A percentile compares a stretch with the other conserved stretches of the same genome.
Evolutionary conservation across 1,139 yeast species (phyloP).

Genomic region (Candida gigantensis): DNA sequence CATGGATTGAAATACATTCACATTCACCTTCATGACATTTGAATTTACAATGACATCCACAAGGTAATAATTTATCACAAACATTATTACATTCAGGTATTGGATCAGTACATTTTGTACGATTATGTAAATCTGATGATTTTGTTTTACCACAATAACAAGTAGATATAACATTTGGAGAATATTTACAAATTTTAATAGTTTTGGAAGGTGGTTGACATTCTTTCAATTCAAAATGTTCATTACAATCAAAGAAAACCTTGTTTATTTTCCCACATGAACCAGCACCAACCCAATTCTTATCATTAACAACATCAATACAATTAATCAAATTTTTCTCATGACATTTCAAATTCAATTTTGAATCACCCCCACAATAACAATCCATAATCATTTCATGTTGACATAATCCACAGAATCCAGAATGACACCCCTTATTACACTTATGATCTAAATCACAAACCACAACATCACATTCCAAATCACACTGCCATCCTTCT

Average conservation of each 20-base stretch:
- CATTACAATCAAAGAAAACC: slow-evolving; percentile 61
- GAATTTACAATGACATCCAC: slow-evolving; percentile 74
- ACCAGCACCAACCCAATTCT: slow-evolving; percentile 63
- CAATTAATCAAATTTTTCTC: slow-evolving; percentile 41
- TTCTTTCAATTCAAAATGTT: slow-evolving; percentile 56
- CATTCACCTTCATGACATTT: slow-evolving; percentile 81
- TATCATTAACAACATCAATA: slow-evolving; percentile 17
- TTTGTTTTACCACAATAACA: slow-evolving; percentile 76
- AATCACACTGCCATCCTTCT: slow-evolving; percentile 69
- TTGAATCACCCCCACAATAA: slow-evolving; percentile 67
- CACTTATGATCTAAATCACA: slow-evolving; percentile 76
- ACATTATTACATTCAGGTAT: slow-evolving; percentile 68
- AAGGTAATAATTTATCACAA: slow-evolving; percentile 63
- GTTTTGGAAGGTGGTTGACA: slow-evolving; percentile 63
- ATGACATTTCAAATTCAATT: slow-evolving; percentile 47
- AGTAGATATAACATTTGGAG: slow-evolving; percentile 58
- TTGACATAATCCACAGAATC: slow-evolving; percentile 75
- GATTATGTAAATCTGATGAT: slow-evolving; percentile 22
- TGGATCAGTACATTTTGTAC: slow-evolving; percentile 70
- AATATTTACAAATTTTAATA: slow-evolving; percentile 56
- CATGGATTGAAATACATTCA: slow-evolving; percentile 53
- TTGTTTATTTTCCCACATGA: slow-evolving; percentile 56
- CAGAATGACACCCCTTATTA: slow-evolving; percentile 54
- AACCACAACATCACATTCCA: slow-evolving; percentile 56
- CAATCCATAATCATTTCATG: slow-evolving; percentile 47